Evolutionary conservation across 2,329 filamentous ascomycete genomes (phyloP).

Genomic region (Cytospora leucostoma): DNA sequence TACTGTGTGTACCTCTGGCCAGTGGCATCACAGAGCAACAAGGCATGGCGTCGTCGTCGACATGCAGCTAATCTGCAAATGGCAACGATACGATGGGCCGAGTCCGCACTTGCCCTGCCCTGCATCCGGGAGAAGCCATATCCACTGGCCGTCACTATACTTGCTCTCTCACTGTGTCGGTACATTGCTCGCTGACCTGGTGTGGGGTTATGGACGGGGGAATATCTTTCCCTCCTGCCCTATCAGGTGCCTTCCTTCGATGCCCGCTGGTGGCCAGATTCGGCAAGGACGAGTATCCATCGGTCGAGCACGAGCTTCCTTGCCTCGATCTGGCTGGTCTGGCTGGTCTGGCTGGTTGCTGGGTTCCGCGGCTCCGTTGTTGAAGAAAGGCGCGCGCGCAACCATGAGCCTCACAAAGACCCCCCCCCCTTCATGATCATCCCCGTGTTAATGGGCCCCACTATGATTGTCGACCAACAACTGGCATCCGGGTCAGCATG

Average conservation of each 20-base stretch:
- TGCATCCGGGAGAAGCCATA: background rate
- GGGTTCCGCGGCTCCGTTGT: background rate
- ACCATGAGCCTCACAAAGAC: background rate
- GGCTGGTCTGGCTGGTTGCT: background rate
- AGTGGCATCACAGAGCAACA: background rate
- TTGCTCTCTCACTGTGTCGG: conserved; percentile 20
- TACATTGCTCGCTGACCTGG: conserved; percentile 1
- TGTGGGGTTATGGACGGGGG: background rate
- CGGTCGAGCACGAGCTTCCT: background rate
- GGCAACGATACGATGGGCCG: conserved; percentile 7
- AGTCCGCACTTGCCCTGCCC: background rate
- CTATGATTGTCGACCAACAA: background rate
- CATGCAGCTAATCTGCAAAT: background rate
- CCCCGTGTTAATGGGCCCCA: background rate
- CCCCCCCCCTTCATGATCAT: background rate
- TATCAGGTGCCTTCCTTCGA: background rate
- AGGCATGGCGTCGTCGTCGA: background rate
- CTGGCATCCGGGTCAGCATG: no score
- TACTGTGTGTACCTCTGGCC: no score
- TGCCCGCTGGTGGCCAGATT: background rate
- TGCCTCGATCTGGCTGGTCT: background rate
- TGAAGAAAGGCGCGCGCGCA: conserved; percentile 4
- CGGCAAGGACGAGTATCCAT: background rate
- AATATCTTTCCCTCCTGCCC: background rate
- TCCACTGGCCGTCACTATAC: conserved; percentile 10